A percentile compares a stretch with the other conserved stretches of the same genome.
These are phyloP conservation scores for Cyclotella sp. DNA, from an alignment of 108 stramenopile species.

Conservation along the genomic window DNA sequence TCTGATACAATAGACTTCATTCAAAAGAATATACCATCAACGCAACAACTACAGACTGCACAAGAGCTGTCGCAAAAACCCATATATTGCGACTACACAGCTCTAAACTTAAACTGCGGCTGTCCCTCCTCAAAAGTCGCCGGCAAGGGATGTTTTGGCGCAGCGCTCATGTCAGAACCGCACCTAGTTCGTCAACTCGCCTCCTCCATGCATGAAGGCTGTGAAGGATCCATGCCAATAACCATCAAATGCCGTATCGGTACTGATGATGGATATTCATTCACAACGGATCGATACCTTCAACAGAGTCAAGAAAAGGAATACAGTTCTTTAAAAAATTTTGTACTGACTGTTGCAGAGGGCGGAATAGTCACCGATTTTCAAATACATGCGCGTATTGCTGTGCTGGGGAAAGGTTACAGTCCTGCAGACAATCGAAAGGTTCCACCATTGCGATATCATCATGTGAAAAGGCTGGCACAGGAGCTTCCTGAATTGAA, in stretches of 20 bases:
- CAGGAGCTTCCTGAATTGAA: conserved; percentile 83
- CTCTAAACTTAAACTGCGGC: conserved; percentile 98
- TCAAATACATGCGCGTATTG: conserved; percentile 96
- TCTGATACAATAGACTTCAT: no score
- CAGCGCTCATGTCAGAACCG: conserved; percentile 96
- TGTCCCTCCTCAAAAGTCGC: conserved; percentile 98
- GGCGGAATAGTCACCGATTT: conserved; percentile 91
- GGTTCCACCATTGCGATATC: conserved; percentile 92
- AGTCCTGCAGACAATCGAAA: conserved; percentile 96
- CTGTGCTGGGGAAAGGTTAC: conserved; percentile 89
- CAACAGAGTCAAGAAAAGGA: conserved; percentile 83
- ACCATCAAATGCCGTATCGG: conserved; percentile 98
- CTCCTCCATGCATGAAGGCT: conserved; percentile 75
- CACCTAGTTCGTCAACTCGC: conserved; percentile 83
- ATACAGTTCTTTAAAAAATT: conserved; percentile 81
- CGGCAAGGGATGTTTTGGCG: conserved; percentile 97
- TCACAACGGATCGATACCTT: conserved; percentile 51
- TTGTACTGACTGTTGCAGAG: conserved; percentile 86
- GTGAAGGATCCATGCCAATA: conserved; percentile 71
- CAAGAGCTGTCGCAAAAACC: conserved; percentile 37
- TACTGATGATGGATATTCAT: conserved; percentile 64
- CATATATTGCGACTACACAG: conserved; percentile 88
- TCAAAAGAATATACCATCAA: background rate
- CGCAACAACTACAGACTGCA: background rate
- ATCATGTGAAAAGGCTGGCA: conserved; percentile 77